Conservation (phyloP, 768 basidiomycete genomes). For the Cytidiella melzeri region DNA sequence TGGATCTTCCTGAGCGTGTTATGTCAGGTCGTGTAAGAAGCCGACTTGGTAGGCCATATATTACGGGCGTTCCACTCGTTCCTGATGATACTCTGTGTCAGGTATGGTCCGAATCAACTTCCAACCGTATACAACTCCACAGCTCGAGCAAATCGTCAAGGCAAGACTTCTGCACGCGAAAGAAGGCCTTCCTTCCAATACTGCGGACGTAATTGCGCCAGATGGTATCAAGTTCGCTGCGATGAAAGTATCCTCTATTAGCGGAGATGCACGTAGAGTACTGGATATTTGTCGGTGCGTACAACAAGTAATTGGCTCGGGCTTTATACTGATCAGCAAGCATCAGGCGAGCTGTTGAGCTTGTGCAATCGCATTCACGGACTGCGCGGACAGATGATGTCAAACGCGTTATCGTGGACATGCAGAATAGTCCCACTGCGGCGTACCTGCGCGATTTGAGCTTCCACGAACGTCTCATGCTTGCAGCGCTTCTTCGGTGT, state of each 20-base stretch:
- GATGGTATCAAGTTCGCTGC: slow-evolving; percentile 87
- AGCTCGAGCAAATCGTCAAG: slow-evolving; percentile 82
- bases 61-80: background rate
- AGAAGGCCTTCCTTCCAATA: slow-evolving; percentile 40
- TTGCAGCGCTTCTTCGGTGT: slow-evolving; percentile 78
- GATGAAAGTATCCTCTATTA: slow-evolving; percentile 70
- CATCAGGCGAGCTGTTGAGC: slow-evolving; percentile 48
- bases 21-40: slow-evolving; percentile 91
- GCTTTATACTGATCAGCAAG: background rate
- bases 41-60: slow-evolving; percentile 61
- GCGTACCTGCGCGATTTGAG: slow-evolving; percentile 78
- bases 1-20: slow-evolving; percentile 93
- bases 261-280: slow-evolving; percentile 90
- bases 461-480: slow-evolving; percentile 84
- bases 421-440: slow-evolving; percentile 90
- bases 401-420: slow-evolving; percentile 68
- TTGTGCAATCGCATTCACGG: slow-evolving; percentile 45
- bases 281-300: slow-evolving; percentile 85
- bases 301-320: background rate
- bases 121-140: slow-evolving; percentile 73
- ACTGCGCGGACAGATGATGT: slow-evolving; percentile 68
- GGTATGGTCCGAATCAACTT: slow-evolving; percentile 93
- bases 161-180: slow-evolving; percentile 64
- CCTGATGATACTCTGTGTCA: slow-evolving; percentile 21
- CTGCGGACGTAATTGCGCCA: slow-evolving; percentile 45